Evolutionary conservation across 805 yeast genomes (phyloP).

Genomic region (Pichia insulana): DNA sequence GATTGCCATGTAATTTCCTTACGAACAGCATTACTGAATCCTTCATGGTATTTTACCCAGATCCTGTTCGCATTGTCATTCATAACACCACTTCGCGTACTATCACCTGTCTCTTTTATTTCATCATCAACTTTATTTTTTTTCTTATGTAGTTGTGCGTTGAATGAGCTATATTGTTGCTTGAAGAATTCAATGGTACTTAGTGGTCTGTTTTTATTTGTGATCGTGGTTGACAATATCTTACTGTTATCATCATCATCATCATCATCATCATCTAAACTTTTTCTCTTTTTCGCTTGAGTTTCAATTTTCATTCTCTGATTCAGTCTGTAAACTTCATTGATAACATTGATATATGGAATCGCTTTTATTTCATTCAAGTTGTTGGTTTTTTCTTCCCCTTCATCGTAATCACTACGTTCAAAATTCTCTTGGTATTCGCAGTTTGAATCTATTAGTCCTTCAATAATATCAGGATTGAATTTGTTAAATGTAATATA

Average conservation of each 20-base stretch:
- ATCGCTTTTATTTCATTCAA: neutral
- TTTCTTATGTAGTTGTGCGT: slow-evolving; percentile 4
- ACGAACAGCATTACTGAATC: slow-evolving; percentile 85
- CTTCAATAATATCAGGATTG: slow-evolving; percentile 3
- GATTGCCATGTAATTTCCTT: slow-evolving; percentile 73
- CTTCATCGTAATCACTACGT: neutral
- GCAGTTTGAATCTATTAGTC: neutral
- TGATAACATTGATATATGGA: neutral
- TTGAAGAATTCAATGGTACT: slow-evolving; percentile 31
- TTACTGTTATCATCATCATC: neutral
- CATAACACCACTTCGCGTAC: slow-evolving; percentile 13
- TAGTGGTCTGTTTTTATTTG: no score
- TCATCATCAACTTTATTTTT: neutral
- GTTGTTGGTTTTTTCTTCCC: neutral
- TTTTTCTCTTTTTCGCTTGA: slow-evolving; percentile 12
- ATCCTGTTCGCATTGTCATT: slow-evolving; percentile 30
- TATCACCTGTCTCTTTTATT: neutral
- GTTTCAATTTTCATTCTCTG: neutral
- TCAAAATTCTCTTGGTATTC: neutral
- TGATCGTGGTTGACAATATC: no score
- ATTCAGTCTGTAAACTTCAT: neutral
- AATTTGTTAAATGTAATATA: neutral
- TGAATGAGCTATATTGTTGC: slow-evolving; percentile 29
- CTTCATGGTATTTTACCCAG: slow-evolving; percentile 92
- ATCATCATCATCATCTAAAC: slow-evolving; percentile 4